phyloP scores from a whole-genome alignment of 179 eudicot species.

The Spergularia azorica region DNA sequence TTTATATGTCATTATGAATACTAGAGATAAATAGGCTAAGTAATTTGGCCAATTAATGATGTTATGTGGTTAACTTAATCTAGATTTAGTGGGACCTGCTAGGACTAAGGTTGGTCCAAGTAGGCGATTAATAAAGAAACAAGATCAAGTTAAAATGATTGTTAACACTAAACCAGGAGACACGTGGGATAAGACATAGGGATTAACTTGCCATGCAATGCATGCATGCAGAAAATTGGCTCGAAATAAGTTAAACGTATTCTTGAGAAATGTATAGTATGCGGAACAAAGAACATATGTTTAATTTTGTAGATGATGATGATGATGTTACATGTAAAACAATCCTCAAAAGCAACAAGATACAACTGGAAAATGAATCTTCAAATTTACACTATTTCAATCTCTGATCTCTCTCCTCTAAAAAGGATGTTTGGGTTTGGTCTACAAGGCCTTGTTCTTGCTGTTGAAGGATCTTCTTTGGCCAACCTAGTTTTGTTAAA shows the following conservation, averaged over 20 bases:
- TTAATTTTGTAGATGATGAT: constrained; percentile 27
- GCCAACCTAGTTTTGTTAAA: constrained; percentile 31
- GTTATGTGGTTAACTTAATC: too few relatives aligned
- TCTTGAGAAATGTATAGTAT: constrained; percentile 7
- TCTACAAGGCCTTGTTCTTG: constrained; percentile 41
- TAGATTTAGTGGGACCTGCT: constrained; percentile 51
- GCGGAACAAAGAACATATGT: too few relatives aligned
- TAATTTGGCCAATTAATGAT: too few relatives aligned
- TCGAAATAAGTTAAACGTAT: constrained; percentile 22
- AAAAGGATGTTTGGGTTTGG: constrained; percentile 44
- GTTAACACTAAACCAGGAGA: constrained; percentile 36
- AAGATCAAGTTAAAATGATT: constrained; percentile 5
- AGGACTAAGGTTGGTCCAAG: constrained; percentile 11
- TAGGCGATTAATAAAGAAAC: constrained; percentile 10
- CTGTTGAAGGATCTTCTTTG: constrained; percentile 39
- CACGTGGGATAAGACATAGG: constrained; percentile 45
- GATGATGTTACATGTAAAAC: constrained; percentile 30
- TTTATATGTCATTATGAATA: too few relatives aligned
- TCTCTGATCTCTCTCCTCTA: constrained; percentile 11
- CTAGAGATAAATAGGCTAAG: too few relatives aligned
- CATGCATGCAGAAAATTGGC: constrained; percentile 35
- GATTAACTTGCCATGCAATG: constrained; percentile 49
- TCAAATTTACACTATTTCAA: background rate
- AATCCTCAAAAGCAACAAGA: constrained; percentile 40
- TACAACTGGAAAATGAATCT: constrained; percentile 36